These are phyloP conservation scores for Dichomitus squalens DNA, from an alignment of 1,284 basidiomycete species.

Conservation along the genomic window DNA sequence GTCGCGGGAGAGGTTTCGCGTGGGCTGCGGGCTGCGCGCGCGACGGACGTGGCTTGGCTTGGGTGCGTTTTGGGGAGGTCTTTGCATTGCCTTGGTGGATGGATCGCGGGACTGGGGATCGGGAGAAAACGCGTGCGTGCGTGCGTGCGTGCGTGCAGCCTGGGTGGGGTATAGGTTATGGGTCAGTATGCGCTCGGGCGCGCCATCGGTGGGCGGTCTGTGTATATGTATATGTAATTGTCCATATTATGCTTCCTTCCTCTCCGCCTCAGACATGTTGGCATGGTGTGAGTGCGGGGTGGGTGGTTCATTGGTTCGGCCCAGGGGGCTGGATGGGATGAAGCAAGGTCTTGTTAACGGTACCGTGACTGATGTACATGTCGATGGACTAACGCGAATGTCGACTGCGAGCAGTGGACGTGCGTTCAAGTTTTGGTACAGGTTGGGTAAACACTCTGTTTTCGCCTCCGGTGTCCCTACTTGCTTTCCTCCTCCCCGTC, in stretches of 20 bases:
- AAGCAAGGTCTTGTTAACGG: too few relatives aligned
- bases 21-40: too few relatives aligned
- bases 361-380: too few relatives aligned
- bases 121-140: not conserved
- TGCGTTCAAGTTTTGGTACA: too few relatives aligned
- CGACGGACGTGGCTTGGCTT: not conserved
- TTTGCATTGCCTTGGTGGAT: not conserved
- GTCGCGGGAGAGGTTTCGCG: too few relatives aligned
- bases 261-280: too few relatives aligned
- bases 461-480: not conserved
- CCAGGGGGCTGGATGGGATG: too few relatives aligned
- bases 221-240: constrained; percentile 2
- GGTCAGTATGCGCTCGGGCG: not conserved
- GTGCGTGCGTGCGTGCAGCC: not conserved
- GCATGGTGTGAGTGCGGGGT: too few relatives aligned
- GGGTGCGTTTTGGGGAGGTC: not conserved
- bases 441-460: too few relatives aligned
- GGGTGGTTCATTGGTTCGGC: too few relatives aligned
- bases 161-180: not conserved
- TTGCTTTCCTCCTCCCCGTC: constrained; percentile 36
- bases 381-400: too few relatives aligned
- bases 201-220: not conserved
- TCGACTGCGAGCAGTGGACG: too few relatives aligned
- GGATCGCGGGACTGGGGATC: not conserved
- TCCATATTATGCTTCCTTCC: not conserved